Base-by-base conservation (phyloP, 1,139 yeast species). In the Ogataea hybrid region DNA sequence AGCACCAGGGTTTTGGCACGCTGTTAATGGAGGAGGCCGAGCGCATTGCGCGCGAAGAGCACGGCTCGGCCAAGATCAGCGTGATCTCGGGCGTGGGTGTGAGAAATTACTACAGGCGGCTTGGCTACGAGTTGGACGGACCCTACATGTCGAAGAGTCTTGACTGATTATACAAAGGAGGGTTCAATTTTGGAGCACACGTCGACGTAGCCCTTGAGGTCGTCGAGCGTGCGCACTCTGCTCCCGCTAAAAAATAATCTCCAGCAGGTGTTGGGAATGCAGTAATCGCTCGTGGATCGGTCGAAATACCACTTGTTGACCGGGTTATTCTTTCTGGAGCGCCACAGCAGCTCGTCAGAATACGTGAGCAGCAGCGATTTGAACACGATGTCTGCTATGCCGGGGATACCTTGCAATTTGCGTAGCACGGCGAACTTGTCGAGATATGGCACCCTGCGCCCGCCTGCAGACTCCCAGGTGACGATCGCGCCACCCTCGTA, bases 71-170 rank as follows among this genome's bases (percentile, higher is more conserved):
- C n/a, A n/a, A n/a, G n/a, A n/a, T n/a, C n/a, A n/a, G n/a, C n/a
- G n/a, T n/a, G n/a, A 92, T 92, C 54, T 83, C 95, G 30, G 99
- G 99, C 50, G 97, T 92, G 31, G 99, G 99, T 51, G 99, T 92
- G 15, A 77, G 99, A 62, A 92, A 90, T 63, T 92, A 92, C 65
- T 92, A 92, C 57, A 92, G 89, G 31, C 84, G 87, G 57, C 73
- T 92, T 48, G 98, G 98, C 2, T 92, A 92, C 65, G 78, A 77
- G 52, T 71, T 92, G 51, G 98, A 92, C 58, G 99, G 99, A 5
- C 97, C 97, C 9, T 92, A 75, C 66, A 92, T 92, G 97, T 88
- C 97, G 20, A 90, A 88, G 43, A 60, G 61, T 49, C 36, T 46
- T 31, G 32, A 32, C 33, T 28, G 31, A 25, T 33, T 32, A 25